Conservation (phyloP, 768 basidiomycete species). For the Mycena albidolilacea region DNA sequence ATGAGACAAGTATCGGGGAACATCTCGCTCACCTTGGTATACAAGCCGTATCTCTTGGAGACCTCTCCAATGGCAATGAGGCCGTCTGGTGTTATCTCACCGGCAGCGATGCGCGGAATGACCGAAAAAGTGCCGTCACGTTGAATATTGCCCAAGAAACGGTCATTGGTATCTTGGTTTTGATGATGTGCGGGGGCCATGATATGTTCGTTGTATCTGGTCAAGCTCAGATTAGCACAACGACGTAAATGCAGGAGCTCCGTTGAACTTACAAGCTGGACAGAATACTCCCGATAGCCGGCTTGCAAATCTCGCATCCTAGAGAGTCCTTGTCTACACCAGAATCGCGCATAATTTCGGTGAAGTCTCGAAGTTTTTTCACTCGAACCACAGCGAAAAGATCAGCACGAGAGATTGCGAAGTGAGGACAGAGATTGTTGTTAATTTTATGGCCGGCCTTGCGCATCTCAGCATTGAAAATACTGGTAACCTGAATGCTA, state of each 20-base stretch:
- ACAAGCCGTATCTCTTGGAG: slow-evolving; percentile 76
- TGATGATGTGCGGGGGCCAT: slow-evolving; percentile 74
- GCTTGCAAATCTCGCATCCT: slow-evolving; percentile 85
- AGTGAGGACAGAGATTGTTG: slow-evolving; percentile 77
- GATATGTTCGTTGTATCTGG: slow-evolving; percentile 73
- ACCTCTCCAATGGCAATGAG: slow-evolving; percentile 76
- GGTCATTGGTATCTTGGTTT: slow-evolving; percentile 83
- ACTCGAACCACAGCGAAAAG: slow-evolving; percentile 77
- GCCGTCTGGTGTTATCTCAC: slow-evolving; percentile 78
- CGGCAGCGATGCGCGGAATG: slow-evolving; percentile 78
- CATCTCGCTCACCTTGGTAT: slow-evolving; percentile 62
- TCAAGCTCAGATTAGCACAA: neutral
- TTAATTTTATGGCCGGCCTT: slow-evolving; percentile 72
- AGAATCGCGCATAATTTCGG: slow-evolving; percentile 64
- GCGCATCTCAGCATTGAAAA: slow-evolving; percentile 74
- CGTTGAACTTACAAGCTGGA: slow-evolving; percentile 52
- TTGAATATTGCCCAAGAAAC: slow-evolving; percentile 81
- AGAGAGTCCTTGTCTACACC: slow-evolving; percentile 64
- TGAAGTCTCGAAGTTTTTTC: slow-evolving; percentile 71
- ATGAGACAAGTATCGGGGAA: too few species aligned
- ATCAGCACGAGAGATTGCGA: slow-evolving; percentile 74
- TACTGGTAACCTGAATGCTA: slow-evolving; percentile 43
- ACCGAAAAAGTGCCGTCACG: slow-evolving; percentile 81
- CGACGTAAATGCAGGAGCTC: neutral
- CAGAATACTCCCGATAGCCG: slow-evolving; percentile 70